Conservation (phyloP, 2,329 filamentous ascomycete species). For the Fusarium sp. region DNA sequence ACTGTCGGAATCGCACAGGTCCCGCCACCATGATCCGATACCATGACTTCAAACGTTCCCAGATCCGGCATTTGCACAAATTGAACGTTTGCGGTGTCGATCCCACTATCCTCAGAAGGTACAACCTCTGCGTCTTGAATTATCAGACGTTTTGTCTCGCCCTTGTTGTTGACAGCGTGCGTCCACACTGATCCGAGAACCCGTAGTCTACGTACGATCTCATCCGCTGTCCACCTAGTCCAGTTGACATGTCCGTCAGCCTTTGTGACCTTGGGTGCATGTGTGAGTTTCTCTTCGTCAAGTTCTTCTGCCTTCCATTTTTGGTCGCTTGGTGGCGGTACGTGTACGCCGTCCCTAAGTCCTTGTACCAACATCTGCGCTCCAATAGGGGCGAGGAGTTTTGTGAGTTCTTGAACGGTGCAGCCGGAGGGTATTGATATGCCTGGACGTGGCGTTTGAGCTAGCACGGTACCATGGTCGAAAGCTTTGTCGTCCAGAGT, state of each 20-base stretch:
- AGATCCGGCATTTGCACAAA: constrained; percentile 29
- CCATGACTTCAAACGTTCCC: constrained; percentile 7
- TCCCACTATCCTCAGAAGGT: constrained; percentile 2
- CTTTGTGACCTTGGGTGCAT: constrained; percentile 78
- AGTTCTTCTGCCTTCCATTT: constrained; percentile 41
- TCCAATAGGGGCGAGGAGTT: constrained; percentile 68
- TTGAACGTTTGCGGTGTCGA: constrained; percentile 4
- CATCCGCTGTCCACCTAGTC: constrained; percentile 58
- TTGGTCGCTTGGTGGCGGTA: constrained; percentile 64
- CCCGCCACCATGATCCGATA: constrained; percentile 29
- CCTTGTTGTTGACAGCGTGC: constrained; percentile 42
- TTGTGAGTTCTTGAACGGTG: constrained; percentile 53
- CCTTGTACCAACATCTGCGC: constrained; percentile 75
- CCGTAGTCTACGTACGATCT: constrained; percentile 64
- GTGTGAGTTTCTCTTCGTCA: constrained; percentile 42
- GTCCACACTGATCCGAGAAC: constrained; percentile 76
- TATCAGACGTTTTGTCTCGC: constrained; percentile 50
- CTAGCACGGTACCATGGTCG: constrained; percentile 79
- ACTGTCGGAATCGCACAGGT: constrained; percentile 38
- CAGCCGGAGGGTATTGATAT: constrained; percentile 58
- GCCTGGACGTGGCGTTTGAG: constrained; percentile 70
- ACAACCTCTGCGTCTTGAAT: constrained; percentile 48
- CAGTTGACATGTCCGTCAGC: constrained; percentile 71
- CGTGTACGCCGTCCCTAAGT: constrained; percentile 69
- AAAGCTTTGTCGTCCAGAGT: constrained; percentile 81